Conservation (phyloP, 108 stramenopile species). For the Cyclotella baltica region DNA sequence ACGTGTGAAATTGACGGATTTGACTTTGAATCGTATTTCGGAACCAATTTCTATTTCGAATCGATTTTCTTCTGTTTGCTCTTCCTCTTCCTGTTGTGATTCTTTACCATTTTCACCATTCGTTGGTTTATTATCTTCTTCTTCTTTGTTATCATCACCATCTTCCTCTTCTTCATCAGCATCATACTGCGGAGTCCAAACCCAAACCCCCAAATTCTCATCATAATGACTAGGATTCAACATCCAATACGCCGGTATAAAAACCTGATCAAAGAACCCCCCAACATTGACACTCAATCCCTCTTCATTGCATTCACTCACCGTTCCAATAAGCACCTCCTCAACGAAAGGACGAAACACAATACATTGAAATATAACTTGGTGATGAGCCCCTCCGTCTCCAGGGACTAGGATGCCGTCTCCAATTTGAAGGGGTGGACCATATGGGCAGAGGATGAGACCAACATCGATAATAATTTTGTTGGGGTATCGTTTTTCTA, state of each 20-base stretch:
- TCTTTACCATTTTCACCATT: constrained; percentile 15
- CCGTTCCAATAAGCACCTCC: constrained; percentile 82
- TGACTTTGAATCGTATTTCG: constrained; percentile 88
- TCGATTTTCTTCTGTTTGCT: constrained; percentile 45
- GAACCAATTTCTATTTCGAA: constrained; percentile 88
- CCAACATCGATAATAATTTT: constrained; percentile 87
- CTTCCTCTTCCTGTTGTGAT: constrained; percentile 42
- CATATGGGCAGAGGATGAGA: constrained; percentile 83
- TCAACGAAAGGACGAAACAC: constrained; percentile 93
- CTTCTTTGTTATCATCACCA: constrained; percentile 60
- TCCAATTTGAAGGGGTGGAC: constrained; percentile 67
- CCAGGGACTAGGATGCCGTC: constrained; percentile 80
- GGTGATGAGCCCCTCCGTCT: constrained; percentile 87
- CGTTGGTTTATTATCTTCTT: constrained; percentile 23
- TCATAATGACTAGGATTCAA: constrained; percentile 75
- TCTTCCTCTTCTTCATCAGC: constrained; percentile 38
- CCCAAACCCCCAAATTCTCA: constrained; percentile 68
- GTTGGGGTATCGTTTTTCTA: constrained; percentile 83
- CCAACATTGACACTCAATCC: constrained; percentile 83
- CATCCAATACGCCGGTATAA: constrained; percentile 91
- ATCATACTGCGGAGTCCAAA: constrained; percentile 79
- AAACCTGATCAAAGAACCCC: constrained; percentile 88
- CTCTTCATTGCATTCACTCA: constrained; percentile 69
- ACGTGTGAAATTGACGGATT: constrained; percentile 86
- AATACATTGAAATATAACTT: constrained; percentile 76